Conservation (phyloP, 805 yeast genomes). For the Lipomyces kockii region DNA sequence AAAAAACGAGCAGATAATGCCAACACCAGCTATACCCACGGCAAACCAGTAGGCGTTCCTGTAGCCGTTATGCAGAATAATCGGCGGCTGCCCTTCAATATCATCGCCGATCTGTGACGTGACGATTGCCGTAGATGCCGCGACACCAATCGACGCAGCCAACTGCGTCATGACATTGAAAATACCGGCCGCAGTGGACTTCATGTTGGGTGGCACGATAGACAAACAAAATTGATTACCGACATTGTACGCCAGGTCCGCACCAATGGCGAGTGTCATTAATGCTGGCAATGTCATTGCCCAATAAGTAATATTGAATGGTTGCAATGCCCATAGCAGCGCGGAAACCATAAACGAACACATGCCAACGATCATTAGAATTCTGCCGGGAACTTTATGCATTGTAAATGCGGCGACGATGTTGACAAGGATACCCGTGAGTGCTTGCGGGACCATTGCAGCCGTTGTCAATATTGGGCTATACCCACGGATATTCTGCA, state of each 20-base stretch:
- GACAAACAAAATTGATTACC: constrained; percentile 51
- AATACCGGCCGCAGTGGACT: constrained; percentile 55
- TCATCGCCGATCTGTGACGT: constrained; percentile 38
- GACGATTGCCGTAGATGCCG: constrained; percentile 50
- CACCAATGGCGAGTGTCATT: constrained; percentile 52
- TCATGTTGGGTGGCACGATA: constrained; percentile 49
- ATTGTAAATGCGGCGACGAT: constrained; percentile 54
- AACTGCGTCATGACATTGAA: constrained; percentile 53
- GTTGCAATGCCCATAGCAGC: constrained; percentile 52
- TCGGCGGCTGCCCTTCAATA: not conserved
- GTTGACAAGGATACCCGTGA: constrained; percentile 52
- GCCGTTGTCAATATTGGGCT: constrained; percentile 52
- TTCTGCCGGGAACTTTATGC: constrained; percentile 52
- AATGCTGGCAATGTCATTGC: constrained; percentile 54
- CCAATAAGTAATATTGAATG: constrained; percentile 49
- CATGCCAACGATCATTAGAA: constrained; percentile 48
- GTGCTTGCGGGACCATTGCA: constrained; percentile 51
- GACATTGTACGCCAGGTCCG: constrained; percentile 55
- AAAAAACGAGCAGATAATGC: constrained; percentile 42
- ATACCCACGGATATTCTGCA: constrained; percentile 49
- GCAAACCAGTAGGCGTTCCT: constrained; percentile 39
- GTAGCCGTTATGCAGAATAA: constrained; percentile 16
- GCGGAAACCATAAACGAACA: constrained; percentile 47
- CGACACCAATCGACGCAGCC: constrained; percentile 51
- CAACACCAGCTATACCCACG: constrained; percentile 44